Evolutionary conservation across 2,329 filamentous ascomycete species (phyloP), one percentile per base, ranked within the genome.

Genomic region (Aspergillus caelatus): DNA sequence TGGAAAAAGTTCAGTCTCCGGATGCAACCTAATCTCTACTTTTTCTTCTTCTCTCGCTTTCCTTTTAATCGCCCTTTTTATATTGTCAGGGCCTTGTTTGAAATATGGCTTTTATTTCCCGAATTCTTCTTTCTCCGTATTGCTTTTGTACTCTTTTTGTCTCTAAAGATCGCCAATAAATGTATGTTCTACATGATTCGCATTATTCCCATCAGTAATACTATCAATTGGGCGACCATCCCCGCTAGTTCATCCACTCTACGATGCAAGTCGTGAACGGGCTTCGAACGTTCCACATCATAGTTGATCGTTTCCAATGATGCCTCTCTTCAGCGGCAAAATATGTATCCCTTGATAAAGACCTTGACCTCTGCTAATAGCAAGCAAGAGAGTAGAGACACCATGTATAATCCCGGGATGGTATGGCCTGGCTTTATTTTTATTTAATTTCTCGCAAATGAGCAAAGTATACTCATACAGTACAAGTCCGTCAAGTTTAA

Each of bases 91-190:
- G 57, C 57, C 32, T 50, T 55, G 58, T 60, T 53, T 60, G 58
- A 55, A 53, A 55, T 55, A 60, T 60, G 50, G 36, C 60, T 61
- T 61, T 57, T 58, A 50, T 30, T 58, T 57, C 30, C 57, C 43
- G 36, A 48, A 52, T 21, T 62, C 46, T 58, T 58, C 57, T 57
- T 54, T 65, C 41, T 41, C 21, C 45, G 39, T 65, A 61, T 62
- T 61, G 55, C 43, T 50, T 63, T 61, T 46, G 26, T 32, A 54
- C 53, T 16, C 43, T 43, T 26, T 62, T 41, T 34, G 43, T 46
- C 56, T 60, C 45, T 61, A 62, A 26, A 50, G 48, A 57, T 62
- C 50, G 55, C 41, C 57, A 60, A 63, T 63, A 59, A 62, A 62
- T 62, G 56, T 62, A 62, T 41, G 57, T 57, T 52, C 53, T 60